These are phyloP conservation scores for Melastoma candidum DNA, from an alignment of 441 rosid species.

Conservation along the genomic window DNA sequence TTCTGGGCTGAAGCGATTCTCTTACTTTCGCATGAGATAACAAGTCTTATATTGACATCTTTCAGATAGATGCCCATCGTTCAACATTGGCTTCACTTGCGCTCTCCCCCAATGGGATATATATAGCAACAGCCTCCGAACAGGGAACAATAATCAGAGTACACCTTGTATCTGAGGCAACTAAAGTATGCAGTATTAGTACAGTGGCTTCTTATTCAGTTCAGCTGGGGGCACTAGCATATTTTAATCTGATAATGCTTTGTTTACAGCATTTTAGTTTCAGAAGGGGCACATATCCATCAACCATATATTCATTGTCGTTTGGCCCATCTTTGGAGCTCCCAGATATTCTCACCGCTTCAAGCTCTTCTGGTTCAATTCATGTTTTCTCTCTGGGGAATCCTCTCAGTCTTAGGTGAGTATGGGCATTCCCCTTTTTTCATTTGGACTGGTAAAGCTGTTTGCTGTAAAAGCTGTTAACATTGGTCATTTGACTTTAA, in stretches of 20 bases:
- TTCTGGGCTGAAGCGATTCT: neutral
- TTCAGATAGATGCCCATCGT: constrained; percentile 87
- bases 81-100: constrained; percentile 73
- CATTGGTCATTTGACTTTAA: no score
- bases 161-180: constrained; percentile 71
- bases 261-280: constrained; percentile 63
- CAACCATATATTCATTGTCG: constrained; percentile 78
- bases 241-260: constrained; percentile 13
- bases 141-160: constrained; percentile 83
- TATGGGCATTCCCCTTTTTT: constrained; percentile 1
- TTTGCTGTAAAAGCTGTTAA: neutral
- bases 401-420: constrained; percentile 66
- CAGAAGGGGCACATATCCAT: constrained; percentile 75
- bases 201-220: neutral
- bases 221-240: neutral
- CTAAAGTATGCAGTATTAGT: constrained; percentile 42
- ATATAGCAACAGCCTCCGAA: constrained; percentile 85
- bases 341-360: constrained; percentile 72
- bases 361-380: constrained; percentile 77
- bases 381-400: constrained; percentile 62
- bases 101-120: constrained; percentile 68
- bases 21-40: neutral
- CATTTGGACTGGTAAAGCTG: constrained; percentile 1
- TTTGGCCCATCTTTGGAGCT: constrained; percentile 61
- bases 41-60: neutral